Percentiles rank a stretch among this genome's conserved stretches.
Conservation (phyloP, 768 basidiomycete genomes). For the Candolleomyces aberdarensis region DNA sequence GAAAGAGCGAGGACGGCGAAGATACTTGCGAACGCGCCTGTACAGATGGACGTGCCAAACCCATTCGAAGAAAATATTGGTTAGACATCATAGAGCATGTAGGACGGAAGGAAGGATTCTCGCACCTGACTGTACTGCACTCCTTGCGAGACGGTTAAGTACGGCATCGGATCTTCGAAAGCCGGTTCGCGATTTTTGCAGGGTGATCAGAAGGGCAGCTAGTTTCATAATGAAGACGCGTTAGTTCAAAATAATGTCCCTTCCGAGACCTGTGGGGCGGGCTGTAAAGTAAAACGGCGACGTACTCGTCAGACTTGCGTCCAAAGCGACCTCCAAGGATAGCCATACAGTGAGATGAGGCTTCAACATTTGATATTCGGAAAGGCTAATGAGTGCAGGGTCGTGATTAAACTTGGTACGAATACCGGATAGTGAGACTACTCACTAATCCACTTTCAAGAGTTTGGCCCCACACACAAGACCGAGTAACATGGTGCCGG, state of each 20-base stretch:
- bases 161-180: conserved; percentile 8
- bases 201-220: not conserved
- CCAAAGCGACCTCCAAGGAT: not conserved
- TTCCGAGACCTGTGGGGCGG: not conserved
- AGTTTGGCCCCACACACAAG: not conserved
- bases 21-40: not conserved
- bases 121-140: not conserved
- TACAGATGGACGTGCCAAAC: not conserved
- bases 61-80: too few relatives aligned
- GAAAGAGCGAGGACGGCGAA: not conserved
- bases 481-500: not conserved
- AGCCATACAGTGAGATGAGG: not conserved
- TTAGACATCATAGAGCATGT: too few relatives aligned
- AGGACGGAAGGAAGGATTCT: not conserved
- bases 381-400: not conserved
- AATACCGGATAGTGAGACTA: not conserved
- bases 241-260: not conserved
- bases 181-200: not conserved
- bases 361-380: not conserved
- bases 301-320: not conserved
- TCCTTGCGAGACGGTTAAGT: not conserved
- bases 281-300: not conserved
- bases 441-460: not conserved
- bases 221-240: not conserved
- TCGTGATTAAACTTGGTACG: not conserved